Percentiles rank a stretch among this genome's conserved stretches.
Evolutionary conservation across 1,139 yeast genomes (phyloP).

Genomic region (Saccharomyces hybrid): DNA sequence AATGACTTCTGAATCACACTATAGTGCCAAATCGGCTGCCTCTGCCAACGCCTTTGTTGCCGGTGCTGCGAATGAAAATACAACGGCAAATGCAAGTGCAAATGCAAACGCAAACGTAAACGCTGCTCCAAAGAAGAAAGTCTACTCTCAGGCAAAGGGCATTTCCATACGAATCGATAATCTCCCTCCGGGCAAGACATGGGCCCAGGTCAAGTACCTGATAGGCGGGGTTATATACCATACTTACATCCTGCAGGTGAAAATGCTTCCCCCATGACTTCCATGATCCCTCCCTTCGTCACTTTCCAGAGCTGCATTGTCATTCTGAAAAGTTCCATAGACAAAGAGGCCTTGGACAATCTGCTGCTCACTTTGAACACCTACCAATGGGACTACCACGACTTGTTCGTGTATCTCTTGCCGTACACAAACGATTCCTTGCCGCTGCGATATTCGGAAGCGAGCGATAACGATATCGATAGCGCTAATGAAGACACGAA

Average conservation of each 20-base stretch:
- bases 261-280: constrained; percentile 28
- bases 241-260: constrained; percentile 25
- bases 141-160: constrained; percentile 4
- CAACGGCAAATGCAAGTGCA: not conserved
- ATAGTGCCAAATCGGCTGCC: not conserved
- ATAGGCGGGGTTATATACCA: constrained; percentile 30
- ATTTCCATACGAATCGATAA: constrained; percentile 25
- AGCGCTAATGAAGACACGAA: not conserved
- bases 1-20: not conserved
- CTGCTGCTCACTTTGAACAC: constrained; percentile 25
- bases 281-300: constrained; percentile 27
- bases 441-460: not conserved
- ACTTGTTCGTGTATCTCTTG: constrained; percentile 23
- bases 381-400: constrained; percentile 29
- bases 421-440: constrained; percentile 7
- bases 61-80: not conserved
- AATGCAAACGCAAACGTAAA: not conserved
- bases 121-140: constrained; percentile 1
- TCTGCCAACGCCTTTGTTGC: not conserved
- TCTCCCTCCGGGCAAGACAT: constrained; percentile 30
- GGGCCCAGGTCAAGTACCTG: constrained; percentile 30
- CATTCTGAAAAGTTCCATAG: constrained; percentile 15
- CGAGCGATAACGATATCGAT: not conserved
- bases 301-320: constrained; percentile 28
- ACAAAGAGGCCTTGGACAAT: constrained; percentile 19